These are phyloP conservation scores for Tricholoma bakamatsutake DNA, from an alignment of 768 basidiomycete genomes.

Conservation along the genomic window DNA sequence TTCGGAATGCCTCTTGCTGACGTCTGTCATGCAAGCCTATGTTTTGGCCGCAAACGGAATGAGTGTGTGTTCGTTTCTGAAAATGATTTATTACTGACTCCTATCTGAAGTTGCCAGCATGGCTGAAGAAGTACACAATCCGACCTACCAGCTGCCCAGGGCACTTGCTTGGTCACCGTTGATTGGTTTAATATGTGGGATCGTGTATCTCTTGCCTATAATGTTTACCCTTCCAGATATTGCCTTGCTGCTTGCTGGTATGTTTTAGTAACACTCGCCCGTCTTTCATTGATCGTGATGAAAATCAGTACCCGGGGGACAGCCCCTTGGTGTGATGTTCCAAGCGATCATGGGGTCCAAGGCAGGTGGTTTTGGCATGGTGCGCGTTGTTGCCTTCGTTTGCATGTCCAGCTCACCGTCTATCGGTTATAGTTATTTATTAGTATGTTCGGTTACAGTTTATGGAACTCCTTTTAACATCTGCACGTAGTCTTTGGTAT, in stretches of 20 bases:
- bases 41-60: constrained; percentile 57
- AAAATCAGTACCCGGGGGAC: constrained; percentile 46
- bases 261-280: background rate
- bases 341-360: constrained; percentile 55
- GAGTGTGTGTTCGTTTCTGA: constrained; percentile 30
- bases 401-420: background rate
- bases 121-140: constrained; percentile 63
- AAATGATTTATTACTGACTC: background rate
- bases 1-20: background rate
- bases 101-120: constrained; percentile 46
- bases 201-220: constrained; percentile 56
- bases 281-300: background rate
- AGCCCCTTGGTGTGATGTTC: constrained; percentile 63
- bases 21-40: constrained; percentile 30
- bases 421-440: constrained; percentile 32
- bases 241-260: constrained; percentile 44
- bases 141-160: constrained; percentile 45
- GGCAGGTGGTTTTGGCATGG: constrained; percentile 58
- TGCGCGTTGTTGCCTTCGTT: constrained; percentile 17
- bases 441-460: constrained; percentile 19
- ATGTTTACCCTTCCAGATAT: constrained; percentile 62
- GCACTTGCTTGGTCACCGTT: constrained; percentile 52
- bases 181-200: constrained; percentile 43
- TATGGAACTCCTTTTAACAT: background rate
- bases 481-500: constrained; percentile 41